phyloP scores from a whole-genome alignment of 495 filamentous ascomycete genomes.

The Clohesyomyces aquaticus region DNA sequence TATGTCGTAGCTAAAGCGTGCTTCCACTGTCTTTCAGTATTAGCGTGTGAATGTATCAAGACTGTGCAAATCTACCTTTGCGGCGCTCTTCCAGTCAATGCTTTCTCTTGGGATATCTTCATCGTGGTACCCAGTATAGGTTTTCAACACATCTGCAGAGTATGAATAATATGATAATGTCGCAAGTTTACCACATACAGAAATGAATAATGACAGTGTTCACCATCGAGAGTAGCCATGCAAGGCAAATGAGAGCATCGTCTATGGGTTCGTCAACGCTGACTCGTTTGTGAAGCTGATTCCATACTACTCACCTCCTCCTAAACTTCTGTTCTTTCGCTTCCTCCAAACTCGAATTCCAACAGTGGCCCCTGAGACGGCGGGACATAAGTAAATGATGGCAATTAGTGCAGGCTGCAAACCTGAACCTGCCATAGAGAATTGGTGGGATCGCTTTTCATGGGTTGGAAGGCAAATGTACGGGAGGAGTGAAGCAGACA shows the following conservation, averaged over 20 bases:
- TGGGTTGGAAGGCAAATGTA: background rate
- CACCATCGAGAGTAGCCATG: conserved; percentile 5
- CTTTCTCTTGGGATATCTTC: conserved; percentile 4
- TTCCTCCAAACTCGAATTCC: conserved; percentile 20
- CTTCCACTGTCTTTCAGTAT: conserved; percentile 6
- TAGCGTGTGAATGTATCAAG: background rate
- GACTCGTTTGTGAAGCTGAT: background rate
- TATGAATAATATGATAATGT: background rate
- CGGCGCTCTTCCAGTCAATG: background rate
- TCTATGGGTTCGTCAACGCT: conserved; percentile 12
- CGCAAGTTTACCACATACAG: conserved; percentile 2
- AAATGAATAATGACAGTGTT: conserved; percentile 12
- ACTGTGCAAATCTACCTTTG: conserved; percentile 2
- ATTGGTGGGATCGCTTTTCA: background rate
- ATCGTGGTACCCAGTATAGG: conserved; percentile 17
- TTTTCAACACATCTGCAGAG: background rate
- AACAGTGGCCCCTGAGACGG: conserved; percentile 3
- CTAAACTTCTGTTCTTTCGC: conserved; percentile 8
- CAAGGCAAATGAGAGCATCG: conserved; percentile 15
- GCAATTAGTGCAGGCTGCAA: conserved; percentile 19
- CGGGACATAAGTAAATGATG: conserved; percentile 9
- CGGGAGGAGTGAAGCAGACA: background rate
- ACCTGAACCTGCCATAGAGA: conserved; percentile 10
- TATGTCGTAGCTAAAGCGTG: conserved; percentile 11
- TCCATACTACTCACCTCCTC: conserved; percentile 9